Base-by-base conservation (phyloP, 495 filamentous ascomycete genomes). In the Pseudevernia furfuracea region DNA sequence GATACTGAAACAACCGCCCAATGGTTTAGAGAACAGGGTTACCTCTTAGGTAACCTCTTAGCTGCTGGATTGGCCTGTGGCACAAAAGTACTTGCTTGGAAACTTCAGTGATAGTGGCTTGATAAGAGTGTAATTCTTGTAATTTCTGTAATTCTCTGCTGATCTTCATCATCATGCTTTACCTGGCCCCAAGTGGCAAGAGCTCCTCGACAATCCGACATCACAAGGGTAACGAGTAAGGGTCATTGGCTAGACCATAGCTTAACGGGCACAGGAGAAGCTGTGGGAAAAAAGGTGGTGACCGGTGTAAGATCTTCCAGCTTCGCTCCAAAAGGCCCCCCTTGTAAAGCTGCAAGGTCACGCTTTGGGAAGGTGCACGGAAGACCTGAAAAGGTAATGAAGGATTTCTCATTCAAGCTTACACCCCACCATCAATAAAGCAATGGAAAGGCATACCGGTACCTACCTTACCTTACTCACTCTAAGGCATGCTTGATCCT, bases 391-490 rank as follows among this genome's bases (percentile, higher is more conserved):
- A 1, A 21, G 38, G 48, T 36, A 32, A n/a, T 34, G 61, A 62
- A 53, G 38, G 61, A 55, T 55, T 62, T 34, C n/a, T 43, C n/a
- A 32, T 39, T 28, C 55, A 41, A 32, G 61, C 61, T 44, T 44
- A 57, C 52, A 63, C 61, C 61, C 61, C 61, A 63, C 61, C 61
- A 63, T 63, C 48, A 56, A n/a, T n/a, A n/a, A n/a, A n/a, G n/a
- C n/a, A n/a, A n/a, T n/a, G n/a, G n/a, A n/a, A n/a, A n/a, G n/a
- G n/a, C n/a, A n/a, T n/a, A n/a, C n/a, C n/a, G n/a, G n/a, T n/a
- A n/a, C n/a, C n/a, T n/a, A n/a, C n/a, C n/a, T n/a, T n/a, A n/a
- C n/a, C n/a, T n/a, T n/a, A n/a, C n/a, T n/a, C n/a, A n/a, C n/a
- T n/a, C n/a, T n/a, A n/a, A 34, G 49, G 19, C 49, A 30, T 34